Conservation (phyloP, 257 asterid genomes). For the Solanum sejunctum region DNA sequence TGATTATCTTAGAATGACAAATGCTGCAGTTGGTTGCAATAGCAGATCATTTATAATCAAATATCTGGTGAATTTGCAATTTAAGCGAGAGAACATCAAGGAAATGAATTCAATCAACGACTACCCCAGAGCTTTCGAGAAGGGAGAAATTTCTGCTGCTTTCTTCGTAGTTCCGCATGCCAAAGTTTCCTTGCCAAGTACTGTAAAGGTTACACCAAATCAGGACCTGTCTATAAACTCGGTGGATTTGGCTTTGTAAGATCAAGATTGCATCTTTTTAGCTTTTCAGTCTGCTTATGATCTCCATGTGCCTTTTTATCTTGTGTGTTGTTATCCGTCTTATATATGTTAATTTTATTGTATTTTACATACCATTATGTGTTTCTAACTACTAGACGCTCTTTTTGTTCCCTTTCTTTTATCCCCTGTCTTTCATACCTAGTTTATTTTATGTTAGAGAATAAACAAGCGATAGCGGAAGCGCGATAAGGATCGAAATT, state of each 20-base stretch:
- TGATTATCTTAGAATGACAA: conserved; percentile 22
- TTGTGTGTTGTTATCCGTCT: too few relatives aligned
- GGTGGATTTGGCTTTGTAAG: conserved; percentile 78
- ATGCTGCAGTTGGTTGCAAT: conserved; percentile 47
- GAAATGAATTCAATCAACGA: conserved; percentile 14
- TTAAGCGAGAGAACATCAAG: conserved; percentile 23
- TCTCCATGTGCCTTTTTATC: background rate
- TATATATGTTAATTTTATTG: too few relatives aligned
- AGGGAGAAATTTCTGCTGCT: conserved; percentile 48
- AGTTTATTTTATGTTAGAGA: too few relatives aligned
- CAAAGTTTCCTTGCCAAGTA: conserved; percentile 34
- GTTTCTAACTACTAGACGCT: too few relatives aligned
- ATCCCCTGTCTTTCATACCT: too few relatives aligned
- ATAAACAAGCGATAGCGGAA: too few relatives aligned
- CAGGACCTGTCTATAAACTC: conserved; percentile 37
- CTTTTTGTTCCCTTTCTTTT: too few relatives aligned
- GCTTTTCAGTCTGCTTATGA: background rate
- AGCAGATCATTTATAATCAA: conserved; percentile 28
- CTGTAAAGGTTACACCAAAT: conserved; percentile 34
- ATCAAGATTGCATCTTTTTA: background rate
- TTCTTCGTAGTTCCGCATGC: conserved; percentile 52
- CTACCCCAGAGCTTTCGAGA: conserved; percentile 31
- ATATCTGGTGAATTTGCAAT: conserved; percentile 20
- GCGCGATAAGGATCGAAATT: too few relatives aligned
- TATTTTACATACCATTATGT: too few relatives aligned